These are phyloP conservation scores for Podila clonocystis DNA, from an alignment of 192 early-diverging fungal species.

Conservation along the genomic window DNA sequence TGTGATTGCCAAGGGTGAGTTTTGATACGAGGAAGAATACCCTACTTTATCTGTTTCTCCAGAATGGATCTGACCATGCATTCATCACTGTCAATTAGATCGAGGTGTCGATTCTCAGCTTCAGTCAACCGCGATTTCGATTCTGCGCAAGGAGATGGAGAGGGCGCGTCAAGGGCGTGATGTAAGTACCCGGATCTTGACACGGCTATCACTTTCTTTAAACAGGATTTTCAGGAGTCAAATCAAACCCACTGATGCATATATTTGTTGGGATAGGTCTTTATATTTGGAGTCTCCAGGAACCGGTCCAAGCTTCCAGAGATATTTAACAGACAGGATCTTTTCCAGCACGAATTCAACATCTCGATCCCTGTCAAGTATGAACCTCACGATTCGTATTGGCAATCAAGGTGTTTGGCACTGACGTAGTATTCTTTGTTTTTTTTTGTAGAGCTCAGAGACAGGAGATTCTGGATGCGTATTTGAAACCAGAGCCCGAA, in stretches of 20 bases:
- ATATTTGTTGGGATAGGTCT: slow-evolving; percentile 26
- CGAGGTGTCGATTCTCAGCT: slow-evolving; percentile 19
- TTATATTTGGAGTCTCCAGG: slow-evolving; percentile 54
- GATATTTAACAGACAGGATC: slow-evolving; percentile 33
- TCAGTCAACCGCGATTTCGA: slow-evolving; percentile 23
- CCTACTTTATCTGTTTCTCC: neutral
- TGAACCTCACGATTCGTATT: neutral
- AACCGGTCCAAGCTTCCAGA: slow-evolving; percentile 50
- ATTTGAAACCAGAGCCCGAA: neutral
- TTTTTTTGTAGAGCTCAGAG: slow-evolving; percentile 15
- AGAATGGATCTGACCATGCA: neutral
- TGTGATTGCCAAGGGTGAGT: slow-evolving; percentile 53
- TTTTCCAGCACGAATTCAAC: slow-evolving; percentile 53
- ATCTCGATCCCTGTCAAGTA: slow-evolving; percentile 56
- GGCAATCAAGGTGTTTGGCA: neutral
- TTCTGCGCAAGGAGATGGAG: slow-evolving; percentile 28
- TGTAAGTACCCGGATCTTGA: no score
- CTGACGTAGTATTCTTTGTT: neutral
- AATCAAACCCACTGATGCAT: neutral
- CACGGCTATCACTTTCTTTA: no score
- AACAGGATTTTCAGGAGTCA: neutral
- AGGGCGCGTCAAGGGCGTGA: slow-evolving; percentile 9
- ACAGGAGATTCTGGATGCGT: slow-evolving; percentile 10
- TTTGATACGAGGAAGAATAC: neutral
- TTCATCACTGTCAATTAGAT: slow-evolving; percentile 13